phyloP scores from a whole-genome alignment of 2,329 filamentous ascomycete genomes.

The Curvularia sp. region DNA sequence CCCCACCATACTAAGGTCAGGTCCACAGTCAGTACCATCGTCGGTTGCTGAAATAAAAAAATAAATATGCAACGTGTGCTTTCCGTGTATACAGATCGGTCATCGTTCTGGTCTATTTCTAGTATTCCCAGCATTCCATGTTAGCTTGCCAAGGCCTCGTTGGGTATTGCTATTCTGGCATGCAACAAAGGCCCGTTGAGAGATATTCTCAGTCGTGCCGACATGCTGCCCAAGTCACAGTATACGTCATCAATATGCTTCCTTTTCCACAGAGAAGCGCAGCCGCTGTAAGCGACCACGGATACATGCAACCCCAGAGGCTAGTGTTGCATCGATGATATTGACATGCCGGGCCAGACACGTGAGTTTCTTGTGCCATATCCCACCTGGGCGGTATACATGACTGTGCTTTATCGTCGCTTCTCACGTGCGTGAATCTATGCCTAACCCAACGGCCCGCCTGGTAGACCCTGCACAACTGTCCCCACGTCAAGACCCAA shows the following conservation, averaged over 20 bases:
- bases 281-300: conserved; percentile 2
- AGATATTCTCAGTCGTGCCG: neutral
- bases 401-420: neutral
- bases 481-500: conserved; percentile 4
- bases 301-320: neutral
- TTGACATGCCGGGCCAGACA: neutral
- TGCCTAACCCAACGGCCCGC: neutral
- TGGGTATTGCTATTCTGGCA: neutral
- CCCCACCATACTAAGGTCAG: neutral
- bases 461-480: neutral
- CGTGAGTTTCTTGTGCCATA: neutral
- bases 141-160: conserved; percentile 1
- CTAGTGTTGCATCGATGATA: neutral
- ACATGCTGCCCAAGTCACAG: neutral
- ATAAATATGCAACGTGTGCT: neutral
- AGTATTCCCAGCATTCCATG: neutral
- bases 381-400: neutral
- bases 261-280: neutral
- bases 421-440: neutral
- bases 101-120: neutral
- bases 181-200: neutral
- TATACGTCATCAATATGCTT: neutral
- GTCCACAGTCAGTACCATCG: neutral
- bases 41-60: neutral
- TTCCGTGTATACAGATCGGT: neutral